phyloP scores from a whole-genome alignment of 257 asterid genomes.

The Scutellaria minor region DNA sequence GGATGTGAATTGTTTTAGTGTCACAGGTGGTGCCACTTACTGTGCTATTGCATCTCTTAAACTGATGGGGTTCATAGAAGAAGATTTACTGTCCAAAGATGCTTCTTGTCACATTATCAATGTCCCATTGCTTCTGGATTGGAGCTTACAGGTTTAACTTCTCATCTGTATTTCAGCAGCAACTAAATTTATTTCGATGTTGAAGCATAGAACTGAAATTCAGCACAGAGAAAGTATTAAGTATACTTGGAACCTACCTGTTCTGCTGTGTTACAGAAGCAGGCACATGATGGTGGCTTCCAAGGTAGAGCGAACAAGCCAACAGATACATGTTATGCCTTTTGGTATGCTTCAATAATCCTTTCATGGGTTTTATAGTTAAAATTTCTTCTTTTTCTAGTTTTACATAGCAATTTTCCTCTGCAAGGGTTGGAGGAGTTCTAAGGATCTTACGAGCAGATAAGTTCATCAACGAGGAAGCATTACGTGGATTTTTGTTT shows the following conservation, averaged over 20 bases:
- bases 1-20: slow-evolving; percentile 67
- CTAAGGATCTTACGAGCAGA: slow-evolving; percentile 77
- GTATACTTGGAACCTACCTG: slow-evolving; percentile 8
- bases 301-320: slow-evolving; percentile 93
- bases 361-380: slow-evolving; percentile 8
- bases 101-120: slow-evolving; percentile 52
- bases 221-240: neutral
- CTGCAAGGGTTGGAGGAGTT: slow-evolving; percentile 85
- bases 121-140: slow-evolving; percentile 77
- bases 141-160: slow-evolving; percentile 82
- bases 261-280: slow-evolving; percentile 67
- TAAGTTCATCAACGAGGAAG: slow-evolving; percentile 56
- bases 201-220: slow-evolving; percentile 14
- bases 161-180: slow-evolving; percentile 19
- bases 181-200: slow-evolving; percentile 19
- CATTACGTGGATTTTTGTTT: slow-evolving; percentile 68
- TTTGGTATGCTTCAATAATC: slow-evolving; percentile 59
- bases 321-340: slow-evolving; percentile 91
- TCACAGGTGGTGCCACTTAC: slow-evolving; percentile 98
- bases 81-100: slow-evolving; percentile 54
- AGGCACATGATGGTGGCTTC: slow-evolving; percentile 85
- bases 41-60: slow-evolving; percentile 97
- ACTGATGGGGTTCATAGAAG: slow-evolving; percentile 88
- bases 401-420: slow-evolving; percentile 22
- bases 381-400: slow-evolving; percentile 12